Conservation (phyloP, 306 rosid species). For the Ammopiptanthus mongolicus region DNA sequence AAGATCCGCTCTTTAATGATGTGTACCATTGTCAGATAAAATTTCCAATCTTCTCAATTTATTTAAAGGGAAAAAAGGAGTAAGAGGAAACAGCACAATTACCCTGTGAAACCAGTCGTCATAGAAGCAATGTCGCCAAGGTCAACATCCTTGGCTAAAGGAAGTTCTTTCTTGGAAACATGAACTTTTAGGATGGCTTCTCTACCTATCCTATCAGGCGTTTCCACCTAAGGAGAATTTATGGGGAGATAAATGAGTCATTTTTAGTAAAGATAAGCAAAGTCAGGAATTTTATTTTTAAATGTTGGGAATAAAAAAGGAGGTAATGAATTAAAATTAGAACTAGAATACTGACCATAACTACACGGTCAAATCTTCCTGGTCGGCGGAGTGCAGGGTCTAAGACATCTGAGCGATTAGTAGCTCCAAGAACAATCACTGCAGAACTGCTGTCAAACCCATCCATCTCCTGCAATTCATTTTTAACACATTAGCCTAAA, state of each 20-base stretch:
- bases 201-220: slow-evolving; percentile 94
- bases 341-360: slow-evolving; percentile 63
- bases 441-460: slow-evolving; percentile 98
- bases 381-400: slow-evolving; percentile 99
- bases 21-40: slow-evolving; percentile 10
- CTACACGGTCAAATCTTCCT: slow-evolving; percentile 98
- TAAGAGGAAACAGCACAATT: slow-evolving; percentile 23
- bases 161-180: slow-evolving; percentile 85
- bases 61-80: slow-evolving; percentile 3
- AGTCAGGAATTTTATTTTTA: not conserved
- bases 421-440: slow-evolving; percentile 96
- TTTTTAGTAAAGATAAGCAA: not conserved
- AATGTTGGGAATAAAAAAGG: slow-evolving; percentile 13
- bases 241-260: not conserved
- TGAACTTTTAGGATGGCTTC: slow-evolving; percentile 88
- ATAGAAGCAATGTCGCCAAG: slow-evolving; percentile 77
- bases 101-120: slow-evolving; percentile 99
- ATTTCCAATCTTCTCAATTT: not conserved
- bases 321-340: not conserved
- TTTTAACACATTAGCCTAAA: slow-evolving; percentile 9
- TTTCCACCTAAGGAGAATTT: slow-evolving; percentile 65
- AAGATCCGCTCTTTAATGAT: slow-evolving; percentile 84
- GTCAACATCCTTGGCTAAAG: slow-evolving; percentile 67
- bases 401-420: slow-evolving; percentile 93
- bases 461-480: slow-evolving; percentile 87